A percentile compares a stretch with the other conserved stretches of the same genome.
These are phyloP conservation scores for Fusarium scirpi DNA, from an alignment of 2,329 filamentous ascomycete species.

Conservation along the genomic window DNA sequence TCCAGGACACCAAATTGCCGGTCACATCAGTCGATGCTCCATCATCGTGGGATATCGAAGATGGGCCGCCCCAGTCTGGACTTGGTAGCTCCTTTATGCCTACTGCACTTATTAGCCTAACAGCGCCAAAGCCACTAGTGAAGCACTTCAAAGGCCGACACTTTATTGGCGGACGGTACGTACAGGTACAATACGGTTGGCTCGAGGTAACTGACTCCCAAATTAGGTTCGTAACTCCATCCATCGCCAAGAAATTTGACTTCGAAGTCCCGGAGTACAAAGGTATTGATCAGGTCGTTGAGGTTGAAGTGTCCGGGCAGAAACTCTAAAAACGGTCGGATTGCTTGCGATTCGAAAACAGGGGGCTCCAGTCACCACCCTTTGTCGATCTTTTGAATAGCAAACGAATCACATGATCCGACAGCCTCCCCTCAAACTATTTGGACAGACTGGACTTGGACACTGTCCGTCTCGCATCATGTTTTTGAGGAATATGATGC, in stretches of 20 bases:
- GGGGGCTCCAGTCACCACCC: conserved; percentile 10
- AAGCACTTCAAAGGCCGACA: conserved; percentile 87
- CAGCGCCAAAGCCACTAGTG: conserved; percentile 91
- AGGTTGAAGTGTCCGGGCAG: conserved; percentile 67
- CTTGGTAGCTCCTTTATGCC: conserved; percentile 86
- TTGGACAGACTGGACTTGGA: conserved; percentile 70
- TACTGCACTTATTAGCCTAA: conserved; percentile 83
- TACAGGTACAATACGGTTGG: conserved; percentile 34
- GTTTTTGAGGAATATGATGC: conserved; percentile 54
- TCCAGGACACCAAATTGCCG: conserved; percentile 78
- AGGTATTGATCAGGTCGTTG: conserved; percentile 89
- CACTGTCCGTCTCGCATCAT: conserved; percentile 66
- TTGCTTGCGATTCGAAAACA: conserved; percentile 10
- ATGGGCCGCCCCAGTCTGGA: conserved; percentile 81
- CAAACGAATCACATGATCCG: conserved; percentile 60
- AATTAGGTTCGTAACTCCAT: conserved; percentile 79
- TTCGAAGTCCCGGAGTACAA: conserved; percentile 86
- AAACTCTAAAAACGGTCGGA: conserved; percentile 61
- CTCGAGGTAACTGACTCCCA: conserved; percentile 28
- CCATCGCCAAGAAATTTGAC: conserved; percentile 85
- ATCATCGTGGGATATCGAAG: conserved; percentile 93
- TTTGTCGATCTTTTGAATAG: conserved; percentile 19
- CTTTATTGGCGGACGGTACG: conserved; percentile 87
- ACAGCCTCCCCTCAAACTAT: conserved; percentile 68
- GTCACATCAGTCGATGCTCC: conserved; percentile 93